phyloP scores from a whole-genome alignment of 1,284 basidiomycete genomes.

The Naganishia sp. region DNA sequence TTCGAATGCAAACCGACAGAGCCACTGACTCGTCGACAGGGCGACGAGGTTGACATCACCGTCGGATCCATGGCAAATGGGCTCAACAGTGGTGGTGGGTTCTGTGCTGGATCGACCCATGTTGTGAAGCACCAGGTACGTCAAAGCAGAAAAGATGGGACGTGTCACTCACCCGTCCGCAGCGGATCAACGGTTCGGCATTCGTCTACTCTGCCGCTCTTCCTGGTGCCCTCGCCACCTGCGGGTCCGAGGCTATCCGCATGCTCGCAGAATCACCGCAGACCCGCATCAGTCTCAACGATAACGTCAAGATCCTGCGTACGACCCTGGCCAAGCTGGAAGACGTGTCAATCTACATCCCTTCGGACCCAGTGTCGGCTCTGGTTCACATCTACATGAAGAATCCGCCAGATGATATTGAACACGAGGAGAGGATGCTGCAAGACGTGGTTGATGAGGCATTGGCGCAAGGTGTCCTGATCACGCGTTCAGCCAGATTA shows the following conservation, averaged over 20 bases:
- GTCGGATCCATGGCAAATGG: constrained; percentile 82
- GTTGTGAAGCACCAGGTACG: constrained; percentile 84
- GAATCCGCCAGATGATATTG: constrained; percentile 57
- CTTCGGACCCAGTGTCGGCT: constrained; percentile 80
- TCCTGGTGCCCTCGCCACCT: constrained; percentile 84
- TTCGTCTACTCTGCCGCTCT: constrained; percentile 96
- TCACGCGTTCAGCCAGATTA: constrained; percentile 78
- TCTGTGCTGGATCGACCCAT: constrained; percentile 84
- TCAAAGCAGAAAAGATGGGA: neutral
- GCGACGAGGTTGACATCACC: constrained; percentile 60
- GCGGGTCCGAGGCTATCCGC: constrained; percentile 79
- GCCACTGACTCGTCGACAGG: constrained; percentile 40
- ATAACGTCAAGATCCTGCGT: constrained; percentile 76
- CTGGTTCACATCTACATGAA: constrained; percentile 80
- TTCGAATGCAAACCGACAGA: neutral
- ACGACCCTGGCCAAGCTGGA: constrained; percentile 71
- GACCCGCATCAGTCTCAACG: constrained; percentile 71
- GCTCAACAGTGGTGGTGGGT: constrained; percentile 83
- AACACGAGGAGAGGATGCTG: constrained; percentile 72
- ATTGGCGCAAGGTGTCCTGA: constrained; percentile 71
- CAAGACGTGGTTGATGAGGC: constrained; percentile 88
- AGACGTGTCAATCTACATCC: constrained; percentile 73
- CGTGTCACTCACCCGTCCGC: constrained; percentile 26
- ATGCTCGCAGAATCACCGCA: constrained; percentile 73
- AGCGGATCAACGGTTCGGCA: constrained; percentile 95